phyloP scores from a whole-genome alignment of 2,329 filamentous ascomycete genomes.

The Pseudopyricularia javanii region DNA sequence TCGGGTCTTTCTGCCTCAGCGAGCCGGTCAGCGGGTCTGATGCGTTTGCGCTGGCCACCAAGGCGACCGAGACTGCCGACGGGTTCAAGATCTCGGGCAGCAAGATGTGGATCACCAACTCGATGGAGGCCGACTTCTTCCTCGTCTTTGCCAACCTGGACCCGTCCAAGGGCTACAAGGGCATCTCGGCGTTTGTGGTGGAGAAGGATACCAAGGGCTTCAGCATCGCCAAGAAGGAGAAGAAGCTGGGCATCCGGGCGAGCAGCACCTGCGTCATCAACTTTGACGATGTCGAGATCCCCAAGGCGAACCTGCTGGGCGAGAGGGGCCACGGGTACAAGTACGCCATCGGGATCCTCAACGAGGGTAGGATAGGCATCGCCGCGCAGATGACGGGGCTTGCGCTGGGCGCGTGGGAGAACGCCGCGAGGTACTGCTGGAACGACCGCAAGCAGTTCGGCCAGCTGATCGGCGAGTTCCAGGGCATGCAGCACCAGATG shows the following conservation, averaged over 20 bases:
- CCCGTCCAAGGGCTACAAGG: slow-evolving; percentile 85
- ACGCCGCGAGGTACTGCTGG: slow-evolving; percentile 89
- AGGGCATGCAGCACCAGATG: slow-evolving; percentile 98
- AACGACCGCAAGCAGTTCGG: slow-evolving; percentile 98
- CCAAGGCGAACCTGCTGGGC: slow-evolving; percentile 78
- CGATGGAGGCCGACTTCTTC: slow-evolving; percentile 85
- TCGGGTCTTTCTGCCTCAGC: slow-evolving; percentile 85
- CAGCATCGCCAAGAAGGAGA: slow-evolving; percentile 97
- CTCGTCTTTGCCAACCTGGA: slow-evolving; percentile 97
- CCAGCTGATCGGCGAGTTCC: slow-evolving; percentile 86
- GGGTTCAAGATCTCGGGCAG: slow-evolving; percentile 81
- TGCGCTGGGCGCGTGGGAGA: slow-evolving; percentile 87
- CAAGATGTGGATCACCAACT: slow-evolving; percentile 99
- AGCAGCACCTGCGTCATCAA: slow-evolving; percentile 95
- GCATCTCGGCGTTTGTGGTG: slow-evolving; percentile 90
- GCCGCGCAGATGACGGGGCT: slow-evolving; percentile 98
- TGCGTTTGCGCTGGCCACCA: slow-evolving; percentile 88
- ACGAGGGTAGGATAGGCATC: slow-evolving; percentile 95
- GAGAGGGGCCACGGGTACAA: slow-evolving; percentile 91
- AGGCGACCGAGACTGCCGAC: slow-evolving; percentile 68
- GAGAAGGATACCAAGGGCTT: slow-evolving; percentile 86
- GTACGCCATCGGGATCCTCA: slow-evolving; percentile 86
- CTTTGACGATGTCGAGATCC: slow-evolving; percentile 91
- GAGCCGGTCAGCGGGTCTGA: slow-evolving; percentile 91
- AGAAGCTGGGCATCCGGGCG: slow-evolving; percentile 95